Percentiles rank a stretch among this genome's conserved stretches.
These are phyloP conservation scores for Porogramme epimiltina DNA, from an alignment of 1,284 basidiomycete species.

Conservation along the genomic window DNA sequence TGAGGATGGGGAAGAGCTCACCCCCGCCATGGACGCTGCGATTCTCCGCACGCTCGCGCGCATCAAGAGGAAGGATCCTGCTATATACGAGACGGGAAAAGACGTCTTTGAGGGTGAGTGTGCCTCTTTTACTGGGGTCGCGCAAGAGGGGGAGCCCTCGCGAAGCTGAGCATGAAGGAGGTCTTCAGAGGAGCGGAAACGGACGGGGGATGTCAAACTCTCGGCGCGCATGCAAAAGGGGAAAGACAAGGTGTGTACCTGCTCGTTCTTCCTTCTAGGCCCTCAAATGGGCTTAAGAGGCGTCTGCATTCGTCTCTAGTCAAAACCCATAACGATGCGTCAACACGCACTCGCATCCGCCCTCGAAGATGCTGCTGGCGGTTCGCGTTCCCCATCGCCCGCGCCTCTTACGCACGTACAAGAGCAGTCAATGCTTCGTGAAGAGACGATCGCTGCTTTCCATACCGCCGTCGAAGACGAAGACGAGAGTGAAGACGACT, in stretches of 20 bases:
- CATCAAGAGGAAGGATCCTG: conserved; percentile 85
- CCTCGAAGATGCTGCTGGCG: conserved; percentile 44
- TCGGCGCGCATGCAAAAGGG: conserved; percentile 16
- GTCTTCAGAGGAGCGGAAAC: conserved; percentile 64
- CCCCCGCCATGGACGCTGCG: conserved; percentile 92
- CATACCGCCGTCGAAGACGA: conserved; percentile 47
- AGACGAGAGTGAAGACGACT: conserved; percentile 59
- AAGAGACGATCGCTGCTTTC: conserved; percentile 87
- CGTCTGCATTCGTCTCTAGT: conserved; percentile 30
- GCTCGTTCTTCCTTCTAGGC: conserved; percentile 2
- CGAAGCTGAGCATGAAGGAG: background rate
- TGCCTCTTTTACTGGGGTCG: background rate
- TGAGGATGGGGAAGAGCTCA: conserved; percentile 94
- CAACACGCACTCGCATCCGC: conserved; percentile 60
- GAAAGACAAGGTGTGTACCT: conserved; percentile 55
- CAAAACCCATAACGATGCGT: conserved; percentile 63
- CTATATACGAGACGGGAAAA: conserved; percentile 74
- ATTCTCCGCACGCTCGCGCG: conserved; percentile 90
- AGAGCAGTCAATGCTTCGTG: conserved; percentile 76
- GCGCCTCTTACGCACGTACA: conserved; percentile 73
- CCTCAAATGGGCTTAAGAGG: background rate
- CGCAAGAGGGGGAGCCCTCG: background rate
- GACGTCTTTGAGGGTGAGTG: conserved; percentile 77
- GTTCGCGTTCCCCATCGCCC: conserved; percentile 39
- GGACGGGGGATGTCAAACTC: conserved; percentile 36